Base-by-base conservation (phyloP, 345 rosid species). In the Erysimum cheiranthoides region DNA sequence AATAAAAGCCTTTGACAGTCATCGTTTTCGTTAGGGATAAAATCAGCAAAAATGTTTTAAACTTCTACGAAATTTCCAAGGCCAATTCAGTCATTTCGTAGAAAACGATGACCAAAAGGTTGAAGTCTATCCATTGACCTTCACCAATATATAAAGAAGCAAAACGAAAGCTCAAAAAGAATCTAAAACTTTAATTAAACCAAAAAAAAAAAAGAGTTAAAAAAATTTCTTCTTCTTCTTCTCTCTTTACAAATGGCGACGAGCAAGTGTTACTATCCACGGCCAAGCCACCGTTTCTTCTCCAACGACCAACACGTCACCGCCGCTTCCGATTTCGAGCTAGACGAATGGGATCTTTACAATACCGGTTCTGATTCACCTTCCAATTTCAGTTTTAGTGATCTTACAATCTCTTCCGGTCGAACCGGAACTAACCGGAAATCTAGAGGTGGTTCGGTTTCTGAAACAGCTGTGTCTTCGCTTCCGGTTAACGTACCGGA, bases 401-500 rank as follows among this genome's bases (percentile, higher is more conserved):
- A 78, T 38, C 58, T 72, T 5, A 73, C 68, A 0, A 49, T 66
- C 27, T 40, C 39, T 5, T 58, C 78, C 28, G 54, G 71, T 70
- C 77, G 73, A 35, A 51, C 73, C 68, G 36, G 65, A 77, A 0
- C 11, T 18, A 71, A 57, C 66, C 76, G 76, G 16, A 76, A 76
- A 16, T n/a, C 53, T 60, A 9, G 72, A 0, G 39, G 79, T 27
- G 58, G 42, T 34, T 71, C 59, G n/a, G 53, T 13, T 46, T 71
- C 76, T 0, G 40, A 40, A 4, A 1, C 61, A 39, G 46, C 57
- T 10, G 62, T 50, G 36, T 68, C 76, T 54, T 91, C 98, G 59
- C 76, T 89, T 3, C 96, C 98, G 68, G 95, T 94, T 56, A 89
- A 92, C 80, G 82, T 94, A 38, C 98, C 97, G 18, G 97, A 94